Evolutionary conservation across 1,284 basidiomycete genomes (phyloP).

Genomic region (Stereum hirsutum): DNA sequence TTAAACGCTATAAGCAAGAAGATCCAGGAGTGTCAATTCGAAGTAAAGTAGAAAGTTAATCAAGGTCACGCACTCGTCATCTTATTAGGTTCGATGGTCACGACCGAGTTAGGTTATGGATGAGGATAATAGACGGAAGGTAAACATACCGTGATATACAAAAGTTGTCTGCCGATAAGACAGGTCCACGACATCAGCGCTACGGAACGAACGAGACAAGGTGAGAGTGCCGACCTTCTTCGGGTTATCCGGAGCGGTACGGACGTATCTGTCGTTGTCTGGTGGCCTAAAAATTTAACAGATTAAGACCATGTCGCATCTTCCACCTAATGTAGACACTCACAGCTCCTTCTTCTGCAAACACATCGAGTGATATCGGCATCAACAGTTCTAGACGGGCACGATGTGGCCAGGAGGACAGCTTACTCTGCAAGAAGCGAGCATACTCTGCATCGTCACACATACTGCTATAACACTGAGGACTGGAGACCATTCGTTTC

Average conservation of each 20-base stretch:
- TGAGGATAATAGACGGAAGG: too few relatives aligned
- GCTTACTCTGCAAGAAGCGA: conserved; percentile 74
- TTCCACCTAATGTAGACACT: conserved; percentile 10
- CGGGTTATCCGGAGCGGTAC: conserved; percentile 75
- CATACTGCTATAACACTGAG: conserved; percentile 71
- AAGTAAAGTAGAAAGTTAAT: too few relatives aligned
- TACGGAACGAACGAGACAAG: conserved; percentile 1
- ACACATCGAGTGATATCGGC: conserved; percentile 1
- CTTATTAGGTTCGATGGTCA: too few relatives aligned
- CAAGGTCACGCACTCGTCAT: too few relatives aligned
- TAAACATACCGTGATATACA: conserved; percentile 70
- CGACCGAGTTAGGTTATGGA: too few relatives aligned
- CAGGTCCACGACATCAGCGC: too few relatives aligned
- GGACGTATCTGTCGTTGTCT: conserved; percentile 75
- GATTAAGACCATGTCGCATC: conserved; percentile 1
- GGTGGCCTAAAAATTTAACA: conserved; percentile 38
- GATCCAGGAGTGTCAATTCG: too few relatives aligned
- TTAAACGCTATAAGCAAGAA: too few relatives aligned
- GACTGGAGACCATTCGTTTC: conserved; percentile 81
- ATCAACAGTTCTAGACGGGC: too few relatives aligned
- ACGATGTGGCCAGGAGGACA: conserved; percentile 1
- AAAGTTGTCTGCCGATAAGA: conserved; percentile 50
- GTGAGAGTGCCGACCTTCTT: conserved; percentile 53
- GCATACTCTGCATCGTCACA: conserved; percentile 80
- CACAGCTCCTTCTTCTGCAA: conserved; percentile 67